Percentiles rank a stretch among this genome's conserved stretches.
Evolutionary conservation across 192 early-diverging fungal genomes (phyloP).

Genomic region (Irineochytrium annulatum): DNA sequence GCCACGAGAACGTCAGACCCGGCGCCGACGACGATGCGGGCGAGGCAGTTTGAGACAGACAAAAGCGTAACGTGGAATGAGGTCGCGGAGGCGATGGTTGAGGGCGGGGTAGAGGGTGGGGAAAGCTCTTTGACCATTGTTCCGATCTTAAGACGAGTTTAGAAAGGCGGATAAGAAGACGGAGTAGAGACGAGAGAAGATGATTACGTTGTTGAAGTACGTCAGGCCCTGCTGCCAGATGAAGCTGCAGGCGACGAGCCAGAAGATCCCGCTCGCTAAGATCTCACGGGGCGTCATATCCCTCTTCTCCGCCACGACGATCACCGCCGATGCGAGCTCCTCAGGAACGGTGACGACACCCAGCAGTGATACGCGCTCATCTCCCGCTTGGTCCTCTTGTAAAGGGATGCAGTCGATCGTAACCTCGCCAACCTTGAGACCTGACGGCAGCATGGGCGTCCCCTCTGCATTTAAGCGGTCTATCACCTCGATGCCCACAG

Average conservation of each 20-base stretch:
- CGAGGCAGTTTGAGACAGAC: constrained; percentile 20
- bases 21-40: constrained; percentile 10
- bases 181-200: neutral
- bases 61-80: constrained; percentile 22
- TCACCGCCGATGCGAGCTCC: neutral
- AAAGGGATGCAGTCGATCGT: too few species aligned
- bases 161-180: neutral
- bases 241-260: constrained; percentile 14
- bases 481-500: too few species aligned
- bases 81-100: neutral
- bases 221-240: constrained; percentile 27
- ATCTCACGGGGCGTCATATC: constrained; percentile 26
- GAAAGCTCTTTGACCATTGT: constrained; percentile 12
- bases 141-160: neutral
- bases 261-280: constrained; percentile 15
- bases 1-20: constrained; percentile 13
- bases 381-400: too few species aligned
- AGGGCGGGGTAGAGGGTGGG: neutral
- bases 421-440: too few species aligned
- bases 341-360: too few species aligned
- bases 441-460: too few species aligned
- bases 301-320: neutral
- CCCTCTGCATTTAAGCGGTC: too few species aligned
- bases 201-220: constrained; percentile 29
- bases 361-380: too few species aligned